Conservation (phyloP, 768 basidiomycete genomes). For the Clathrus columnatus region DNA sequence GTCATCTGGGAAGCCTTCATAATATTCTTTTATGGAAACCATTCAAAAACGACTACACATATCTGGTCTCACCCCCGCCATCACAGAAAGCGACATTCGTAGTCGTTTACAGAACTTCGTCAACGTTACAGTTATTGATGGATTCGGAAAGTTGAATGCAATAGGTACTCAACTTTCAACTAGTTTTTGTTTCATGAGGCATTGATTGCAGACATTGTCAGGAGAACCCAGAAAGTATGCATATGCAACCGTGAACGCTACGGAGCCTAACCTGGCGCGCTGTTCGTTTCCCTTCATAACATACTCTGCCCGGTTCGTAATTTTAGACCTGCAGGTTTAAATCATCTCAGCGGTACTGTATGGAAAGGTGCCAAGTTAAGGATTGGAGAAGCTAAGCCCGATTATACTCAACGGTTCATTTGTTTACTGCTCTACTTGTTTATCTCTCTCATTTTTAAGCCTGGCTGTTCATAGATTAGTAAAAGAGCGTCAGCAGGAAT, state of each 20-base stretch:
- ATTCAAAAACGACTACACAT: slow-evolving; percentile 56
- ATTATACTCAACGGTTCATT: slow-evolving; percentile 54
- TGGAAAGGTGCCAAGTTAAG: slow-evolving; percentile 86
- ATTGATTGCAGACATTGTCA: background rate
- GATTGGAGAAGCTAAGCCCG: slow-evolving; percentile 75
- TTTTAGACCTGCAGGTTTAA: slow-evolving; percentile 44
- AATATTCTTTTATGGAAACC: background rate
- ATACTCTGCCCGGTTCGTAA: background rate
- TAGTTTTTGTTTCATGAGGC: background rate
- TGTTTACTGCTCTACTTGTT: background rate
- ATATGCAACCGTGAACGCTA: slow-evolving; percentile 63
- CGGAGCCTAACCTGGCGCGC: slow-evolving; percentile 46
- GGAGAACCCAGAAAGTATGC: slow-evolving; percentile 57
- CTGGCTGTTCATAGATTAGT: slow-evolving; percentile 13
- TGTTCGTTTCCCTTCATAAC: slow-evolving; percentile 37
- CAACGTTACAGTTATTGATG: slow-evolving; percentile 57
- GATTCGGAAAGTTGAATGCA: slow-evolving; percentile 55
- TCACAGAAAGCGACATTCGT: slow-evolving; percentile 48
- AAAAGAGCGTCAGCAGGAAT: slow-evolving; percentile 26
- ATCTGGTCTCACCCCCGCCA: slow-evolving; percentile 64
- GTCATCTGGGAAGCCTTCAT: too few species aligned
- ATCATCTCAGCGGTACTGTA: slow-evolving; percentile 65
- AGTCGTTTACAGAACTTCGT: slow-evolving; percentile 58
- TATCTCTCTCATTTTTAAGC: background rate
- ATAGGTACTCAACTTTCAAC: slow-evolving; percentile 30